Base-by-base conservation (phyloP, 2,329 filamentous ascomycete genomes). In the Magnaporthiopsis incrustans region DNA sequence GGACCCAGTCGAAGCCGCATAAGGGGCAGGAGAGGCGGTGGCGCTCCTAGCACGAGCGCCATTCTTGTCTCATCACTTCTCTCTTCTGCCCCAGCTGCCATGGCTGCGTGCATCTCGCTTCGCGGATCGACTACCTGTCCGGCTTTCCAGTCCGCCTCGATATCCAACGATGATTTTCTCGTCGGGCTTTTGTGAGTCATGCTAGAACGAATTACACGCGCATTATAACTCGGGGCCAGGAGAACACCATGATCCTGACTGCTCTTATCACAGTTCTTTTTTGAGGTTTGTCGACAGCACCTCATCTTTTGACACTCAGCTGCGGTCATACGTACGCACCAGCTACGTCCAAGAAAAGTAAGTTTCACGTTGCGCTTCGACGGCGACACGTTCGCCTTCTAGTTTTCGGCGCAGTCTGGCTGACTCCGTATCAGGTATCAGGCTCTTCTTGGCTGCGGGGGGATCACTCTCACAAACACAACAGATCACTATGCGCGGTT, bases 401-500 rank as follows among this genome's bases (percentile, higher is more conserved):
- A 22, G 14, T 15, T 25, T 63, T 30, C 12, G 14, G 44, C 60
- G 64, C 32, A 65, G 27, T 8, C 22, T 38, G 59, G 66, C 68
- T 70, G 30, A 71, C 64, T 57, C 3, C 11, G 6, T 60, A 67
- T 67, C 71, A 98, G 94, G 80, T 99, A 94, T 77, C 83, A 90
- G 74, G 81, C 84, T 63, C 80, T 92, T 60, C 84, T 99, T 68
- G 94, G 94, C 64, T 99, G 95, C 74, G 82, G 84, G 60, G 84
- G 85, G 67, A 81, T 97, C 70, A 86, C 95, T 71, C 83, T 93
- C 64, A 86, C 85, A 64, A 90, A 96, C 73, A 89, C 92, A 4
- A 89, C 86, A 69, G 84, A 89, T 71, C 85, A 93, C 71, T 99
- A 99, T 77, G 94, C 95, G 61, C 89, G 95, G 70, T 99, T 94